Percentiles rank a stretch among this genome's conserved stretches.
These are phyloP conservation scores for Elaeis oleifera DNA, from an alignment of 202 grass and related monocot genomes.

Conservation along the genomic window DNA sequence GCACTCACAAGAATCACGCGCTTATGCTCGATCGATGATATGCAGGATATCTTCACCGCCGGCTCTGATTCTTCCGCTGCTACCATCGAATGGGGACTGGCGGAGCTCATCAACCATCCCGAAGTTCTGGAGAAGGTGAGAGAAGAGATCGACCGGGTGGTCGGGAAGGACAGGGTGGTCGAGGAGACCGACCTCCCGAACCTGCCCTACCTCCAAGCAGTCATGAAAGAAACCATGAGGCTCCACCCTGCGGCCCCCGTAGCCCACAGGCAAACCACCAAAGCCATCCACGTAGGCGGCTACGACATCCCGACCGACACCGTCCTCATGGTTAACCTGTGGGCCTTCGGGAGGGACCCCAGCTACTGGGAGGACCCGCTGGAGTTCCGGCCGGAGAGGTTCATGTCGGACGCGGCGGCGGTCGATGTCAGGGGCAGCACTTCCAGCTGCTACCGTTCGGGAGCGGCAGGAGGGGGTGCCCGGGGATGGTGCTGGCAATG, in stretches of 20 bases:
- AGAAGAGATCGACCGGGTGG: slow-evolving; percentile 36
- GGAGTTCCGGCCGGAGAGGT: slow-evolving; percentile 57
- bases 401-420: slow-evolving; percentile 27
- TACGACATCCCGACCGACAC: slow-evolving; percentile 37
- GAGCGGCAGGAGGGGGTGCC: slow-evolving; percentile 50
- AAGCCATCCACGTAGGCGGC: slow-evolving; percentile 28
- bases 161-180: slow-evolving; percentile 31
- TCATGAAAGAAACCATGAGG: slow-evolving; percentile 51
- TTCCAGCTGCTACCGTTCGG: slow-evolving; percentile 62
- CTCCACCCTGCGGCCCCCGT: slow-evolving; percentile 49
- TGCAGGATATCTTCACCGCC: slow-evolving; percentile 54
- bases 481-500: slow-evolving; percentile 49
- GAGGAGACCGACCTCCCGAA: slow-evolving; percentile 44
- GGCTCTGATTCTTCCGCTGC: slow-evolving; percentile 55
- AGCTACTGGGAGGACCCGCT: slow-evolving; percentile 40
- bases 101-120: slow-evolving; percentile 50
- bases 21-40: too few species aligned
- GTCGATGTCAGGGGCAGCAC: slow-evolving; percentile 40
- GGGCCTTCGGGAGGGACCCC: slow-evolving; percentile 49
- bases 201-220: slow-evolving; percentile 53
- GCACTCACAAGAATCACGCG: too few species aligned
- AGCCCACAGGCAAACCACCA: slow-evolving; percentile 37
- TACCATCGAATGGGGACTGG: slow-evolving; percentile 61
- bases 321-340: slow-evolving; percentile 51
- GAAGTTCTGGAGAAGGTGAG: slow-evolving; percentile 27